phyloP scores from a whole-genome alignment of 768 basidiomycete species.

The Scleroderma citrinum region DNA sequence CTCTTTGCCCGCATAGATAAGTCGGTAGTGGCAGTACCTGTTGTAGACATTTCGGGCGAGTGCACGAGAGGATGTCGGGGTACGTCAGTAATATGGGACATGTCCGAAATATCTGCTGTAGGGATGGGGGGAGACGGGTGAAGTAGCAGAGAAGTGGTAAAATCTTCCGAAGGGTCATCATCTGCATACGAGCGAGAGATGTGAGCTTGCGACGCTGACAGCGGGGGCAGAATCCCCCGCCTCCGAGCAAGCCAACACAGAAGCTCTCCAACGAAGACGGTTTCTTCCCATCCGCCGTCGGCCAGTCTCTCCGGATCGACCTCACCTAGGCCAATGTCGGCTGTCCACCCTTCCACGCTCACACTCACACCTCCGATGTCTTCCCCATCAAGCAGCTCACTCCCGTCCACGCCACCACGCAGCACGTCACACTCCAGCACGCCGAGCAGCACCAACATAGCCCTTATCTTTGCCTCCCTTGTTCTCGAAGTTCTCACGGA shows the following conservation, averaged over 20 bases:
- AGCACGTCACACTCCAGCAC: constrained; percentile 65
- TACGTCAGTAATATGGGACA: constrained; percentile 24
- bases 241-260: constrained; percentile 63
- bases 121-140: constrained; percentile 11
- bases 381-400: constrained; percentile 33
- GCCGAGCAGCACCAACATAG: constrained; percentile 72
- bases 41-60: constrained; percentile 28
- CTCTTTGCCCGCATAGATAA: constrained; percentile 24
- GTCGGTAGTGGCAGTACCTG: constrained; percentile 31
- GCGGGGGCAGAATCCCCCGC: constrained; percentile 28
- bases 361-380: constrained; percentile 15
- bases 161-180: constrained; percentile 14
- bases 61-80: constrained; percentile 28
- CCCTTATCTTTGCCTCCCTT: constrained; percentile 43
- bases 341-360: constrained; percentile 27
- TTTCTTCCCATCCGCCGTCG: constrained; percentile 58
- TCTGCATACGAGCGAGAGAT: constrained; percentile 16
- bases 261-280: constrained; percentile 57
- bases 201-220: constrained; percentile 4
- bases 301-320: constrained; percentile 65
- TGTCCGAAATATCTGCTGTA: constrained; percentile 4
- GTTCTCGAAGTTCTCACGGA: constrained; percentile 33
- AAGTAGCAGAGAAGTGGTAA: constrained; percentile 24
- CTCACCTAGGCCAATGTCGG: constrained; percentile 57
- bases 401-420: constrained; percentile 50